Base-by-base conservation (phyloP, 148 eudicot genomes). In the Nepenthes mirabilis region DNA sequence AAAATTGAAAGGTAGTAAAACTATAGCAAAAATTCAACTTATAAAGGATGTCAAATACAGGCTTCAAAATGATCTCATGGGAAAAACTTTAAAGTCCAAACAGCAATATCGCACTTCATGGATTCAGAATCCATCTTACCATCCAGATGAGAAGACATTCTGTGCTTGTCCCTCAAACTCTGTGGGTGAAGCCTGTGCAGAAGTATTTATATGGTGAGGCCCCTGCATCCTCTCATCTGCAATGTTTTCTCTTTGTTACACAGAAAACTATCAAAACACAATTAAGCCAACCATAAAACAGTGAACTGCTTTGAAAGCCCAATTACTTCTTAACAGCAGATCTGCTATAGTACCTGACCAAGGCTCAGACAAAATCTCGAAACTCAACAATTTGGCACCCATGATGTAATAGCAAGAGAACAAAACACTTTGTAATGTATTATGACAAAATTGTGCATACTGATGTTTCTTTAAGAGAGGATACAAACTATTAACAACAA, bases 201-300 rank as follows among this genome's bases (percentile, higher is more conserved):
- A 59, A 57, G 58, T 61, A 58, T 71, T 61, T 60, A 52, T 45
- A 65, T 58, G 52, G 35, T 77, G 74, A 64, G 78, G 61, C 58
- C 56, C 81, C 85, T 83, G 90, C 79, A 69, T 67, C 90, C 74
- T 77, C 74, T 70, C 77, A 81, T 91, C 97, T 87, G 97, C 93
- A 87, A 83, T 70, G 74, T 70, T 74, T 67, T 75, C 57, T 68
- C 57, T 14, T 70, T 57, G 70, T 81, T 72, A 83, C 76, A 77
- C 57, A 66, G 57, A 47, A 43, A 43, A 65, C 52, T 43, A 6
- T 52, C 66, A 64, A 55, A 61, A 33, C 61, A 65, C 47, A 9
- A 45, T 5, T 55, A 64, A 48, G 49, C 32, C 52, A 61, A 67
- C 59, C 65, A 55, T 36, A 11, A 77, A 62, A 52, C 14, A 1